phyloP scores from a whole-genome alignment of 768 basidiomycete species.

The Dacryopinax spathularia region DNA sequence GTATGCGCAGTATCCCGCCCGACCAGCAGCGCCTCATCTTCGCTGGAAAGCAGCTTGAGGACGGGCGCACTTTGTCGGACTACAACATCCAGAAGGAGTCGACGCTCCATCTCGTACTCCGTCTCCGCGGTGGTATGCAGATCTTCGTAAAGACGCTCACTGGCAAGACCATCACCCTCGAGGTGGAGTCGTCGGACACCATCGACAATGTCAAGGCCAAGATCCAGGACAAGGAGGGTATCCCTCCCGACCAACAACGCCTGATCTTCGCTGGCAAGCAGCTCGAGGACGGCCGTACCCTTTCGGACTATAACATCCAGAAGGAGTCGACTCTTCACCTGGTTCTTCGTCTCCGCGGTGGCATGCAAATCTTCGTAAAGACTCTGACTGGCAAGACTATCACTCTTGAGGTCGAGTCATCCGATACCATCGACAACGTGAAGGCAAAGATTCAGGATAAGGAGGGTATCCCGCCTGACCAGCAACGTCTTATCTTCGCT shows the following conservation, averaged over 20 bases:
- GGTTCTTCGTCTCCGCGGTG: constrained; percentile 79
- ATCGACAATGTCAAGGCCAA: constrained; percentile 34
- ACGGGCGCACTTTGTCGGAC: constrained; percentile 26
- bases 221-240: constrained; percentile 25
- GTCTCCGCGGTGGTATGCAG: constrained; percentile 26
- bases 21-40: constrained; percentile 32
- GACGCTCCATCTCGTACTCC: constrained; percentile 25
- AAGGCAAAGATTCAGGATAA: constrained; percentile 33
- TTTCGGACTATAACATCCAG: constrained; percentile 85
- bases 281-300: constrained; percentile 31
- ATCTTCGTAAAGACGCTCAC: constrained; percentile 10
- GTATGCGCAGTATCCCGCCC: constrained; percentile 24
- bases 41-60: constrained; percentile 34
- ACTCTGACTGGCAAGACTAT: constrained; percentile 27
- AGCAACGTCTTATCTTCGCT: constrained; percentile 36
- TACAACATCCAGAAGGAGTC: constrained; percentile 28
- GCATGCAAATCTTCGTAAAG: constrained; percentile 29
- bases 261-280: constrained; percentile 38
- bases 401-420: constrained; percentile 69
- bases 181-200: constrained; percentile 34
- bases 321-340: constrained; percentile 96
- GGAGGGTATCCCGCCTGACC: constrained; percentile 35
- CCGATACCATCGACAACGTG: constrained; percentile 77
- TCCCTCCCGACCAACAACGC: constrained; percentile 30
- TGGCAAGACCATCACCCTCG: constrained; percentile 36